These are phyloP conservation scores for Sicyos baderoa DNA, from an alignment of 306 rosid species.

Conservation along the genomic window DNA sequence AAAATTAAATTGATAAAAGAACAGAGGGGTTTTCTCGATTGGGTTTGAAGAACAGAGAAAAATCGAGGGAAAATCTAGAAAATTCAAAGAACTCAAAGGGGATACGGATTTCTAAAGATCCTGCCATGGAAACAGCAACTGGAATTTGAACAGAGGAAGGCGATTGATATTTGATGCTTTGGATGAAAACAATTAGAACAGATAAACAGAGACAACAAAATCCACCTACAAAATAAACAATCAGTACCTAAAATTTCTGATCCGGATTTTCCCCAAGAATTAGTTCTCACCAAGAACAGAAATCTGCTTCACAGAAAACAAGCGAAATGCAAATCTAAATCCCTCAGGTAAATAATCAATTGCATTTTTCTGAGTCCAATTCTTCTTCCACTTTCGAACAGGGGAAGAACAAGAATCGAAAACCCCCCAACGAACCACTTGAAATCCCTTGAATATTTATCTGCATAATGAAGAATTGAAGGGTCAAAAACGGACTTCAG, in stretches of 20 bases:
- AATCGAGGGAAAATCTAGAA: neutral
- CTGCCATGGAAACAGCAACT: no score
- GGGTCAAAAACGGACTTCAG: neutral
- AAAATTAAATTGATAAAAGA: no score
- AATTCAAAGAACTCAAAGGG: no score
- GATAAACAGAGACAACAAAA: neutral
- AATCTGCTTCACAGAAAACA: neutral
- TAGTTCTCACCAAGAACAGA: neutral
- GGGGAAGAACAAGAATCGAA: no score
- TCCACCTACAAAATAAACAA: neutral
- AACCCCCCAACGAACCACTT: no score
- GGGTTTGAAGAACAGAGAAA: neutral
- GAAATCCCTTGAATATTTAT: neutral
- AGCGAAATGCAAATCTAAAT: neutral
- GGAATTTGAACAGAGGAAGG: no score
- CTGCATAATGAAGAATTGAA: neutral
- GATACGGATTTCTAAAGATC: neutral
- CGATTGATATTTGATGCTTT: no score
- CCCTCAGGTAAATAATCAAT: neutral
- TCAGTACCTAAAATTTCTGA: conserved; percentile 17
- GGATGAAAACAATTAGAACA: no score
- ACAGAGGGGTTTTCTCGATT: neutral
- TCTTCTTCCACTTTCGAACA: neutral
- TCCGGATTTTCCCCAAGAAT: conserved; percentile 2
- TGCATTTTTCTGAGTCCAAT: neutral